Evolutionary conservation across 2,329 filamentous ascomycete species (phyloP).

Genomic region (Annulohypoxylon truncatum): DNA sequence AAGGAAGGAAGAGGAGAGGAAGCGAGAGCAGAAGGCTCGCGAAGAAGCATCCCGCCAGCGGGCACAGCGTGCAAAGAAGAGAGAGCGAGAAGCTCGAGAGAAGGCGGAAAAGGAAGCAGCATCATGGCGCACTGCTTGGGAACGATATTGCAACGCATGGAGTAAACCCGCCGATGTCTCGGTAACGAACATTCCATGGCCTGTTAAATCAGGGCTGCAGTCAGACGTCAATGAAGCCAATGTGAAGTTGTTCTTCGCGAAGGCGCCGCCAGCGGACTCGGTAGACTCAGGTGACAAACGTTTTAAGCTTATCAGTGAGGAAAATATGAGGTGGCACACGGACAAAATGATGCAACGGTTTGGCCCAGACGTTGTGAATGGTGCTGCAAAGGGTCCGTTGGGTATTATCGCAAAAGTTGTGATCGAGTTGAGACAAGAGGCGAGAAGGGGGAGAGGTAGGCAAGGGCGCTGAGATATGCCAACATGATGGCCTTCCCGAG

Average conservation of each 20-base stretch:
- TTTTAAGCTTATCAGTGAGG: slow-evolving; percentile 31
- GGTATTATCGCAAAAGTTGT: slow-evolving; percentile 23
- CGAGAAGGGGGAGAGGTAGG: slow-evolving; percentile 21
- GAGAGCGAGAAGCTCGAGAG: slow-evolving; percentile 20
- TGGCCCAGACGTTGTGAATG: slow-evolving; percentile 15
- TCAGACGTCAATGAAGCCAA: slow-evolving; percentile 32
- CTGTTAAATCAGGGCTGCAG: slow-evolving; percentile 34
- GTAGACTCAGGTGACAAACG: slow-evolving; percentile 17
- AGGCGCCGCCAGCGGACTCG: slow-evolving; percentile 21
- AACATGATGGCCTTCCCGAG: background rate
- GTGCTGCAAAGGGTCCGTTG: slow-evolving; percentile 8
- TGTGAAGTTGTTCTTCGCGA: slow-evolving; percentile 36
- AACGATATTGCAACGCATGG: slow-evolving; percentile 29
- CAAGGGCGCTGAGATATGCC: background rate
- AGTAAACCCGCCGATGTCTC: background rate
- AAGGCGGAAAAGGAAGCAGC: slow-evolving; percentile 26
- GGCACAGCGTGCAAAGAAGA: slow-evolving; percentile 12
- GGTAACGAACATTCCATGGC: slow-evolving; percentile 32
- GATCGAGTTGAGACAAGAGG: slow-evolving; percentile 28
- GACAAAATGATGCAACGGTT: slow-evolving; percentile 38
- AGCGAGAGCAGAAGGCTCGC: slow-evolving; percentile 21
- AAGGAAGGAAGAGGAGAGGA: slow-evolving; percentile 16
- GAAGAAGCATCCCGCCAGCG: slow-evolving; percentile 22
- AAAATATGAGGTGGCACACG: slow-evolving; percentile 38
- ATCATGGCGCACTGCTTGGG: slow-evolving; percentile 27